A percentile compares a stretch with the other conserved stretches of the same genome.
These are phyloP conservation scores for Helicocarpus griseus DNA, from an alignment of 2,329 filamentous ascomycete species.

Conservation along the genomic window DNA sequence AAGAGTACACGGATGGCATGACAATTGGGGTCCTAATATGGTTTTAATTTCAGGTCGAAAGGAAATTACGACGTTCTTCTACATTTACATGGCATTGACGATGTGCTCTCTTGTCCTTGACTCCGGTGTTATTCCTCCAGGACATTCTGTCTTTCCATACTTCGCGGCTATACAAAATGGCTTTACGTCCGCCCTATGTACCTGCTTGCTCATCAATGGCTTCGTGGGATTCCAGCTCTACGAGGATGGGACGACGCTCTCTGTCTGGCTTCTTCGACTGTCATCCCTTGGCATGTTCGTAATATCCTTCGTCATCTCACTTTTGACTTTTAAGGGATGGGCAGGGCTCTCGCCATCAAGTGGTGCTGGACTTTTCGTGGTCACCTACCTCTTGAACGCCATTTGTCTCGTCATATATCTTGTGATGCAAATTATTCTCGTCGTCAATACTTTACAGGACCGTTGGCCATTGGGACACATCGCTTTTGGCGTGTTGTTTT, in stretches of 20 bases:
- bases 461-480: conserved; percentile 94
- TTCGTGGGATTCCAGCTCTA: conserved; percentile 98
- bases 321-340: conserved; percentile 90
- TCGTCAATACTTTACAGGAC: conserved; percentile 82
- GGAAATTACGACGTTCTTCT: conserved; percentile 84
- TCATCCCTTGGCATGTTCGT: conserved; percentile 73
- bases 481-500: conserved; percentile 79
- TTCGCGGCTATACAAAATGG: conserved; percentile 84
- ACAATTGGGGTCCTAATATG: conserved; percentile 6
- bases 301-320: conserved; percentile 74
- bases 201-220: conserved; percentile 87
- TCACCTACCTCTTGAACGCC: conserved; percentile 84
- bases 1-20: neutral
- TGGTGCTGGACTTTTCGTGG: conserved; percentile 80
- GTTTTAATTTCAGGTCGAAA: conserved; percentile 45
- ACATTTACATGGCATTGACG: conserved; percentile 85
- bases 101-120: conserved; percentile 84
- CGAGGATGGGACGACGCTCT: conserved; percentile 88
- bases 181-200: conserved; percentile 73
- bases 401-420: conserved; percentile 79
- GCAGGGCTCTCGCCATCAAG: conserved; percentile 75
- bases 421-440: conserved; percentile 77
- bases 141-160: conserved; percentile 73
- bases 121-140: conserved; percentile 80
- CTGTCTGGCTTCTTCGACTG: conserved; percentile 81